Base-by-base conservation (phyloP, 177 flowering plant genomes). In the Vitis hybrid region DNA sequence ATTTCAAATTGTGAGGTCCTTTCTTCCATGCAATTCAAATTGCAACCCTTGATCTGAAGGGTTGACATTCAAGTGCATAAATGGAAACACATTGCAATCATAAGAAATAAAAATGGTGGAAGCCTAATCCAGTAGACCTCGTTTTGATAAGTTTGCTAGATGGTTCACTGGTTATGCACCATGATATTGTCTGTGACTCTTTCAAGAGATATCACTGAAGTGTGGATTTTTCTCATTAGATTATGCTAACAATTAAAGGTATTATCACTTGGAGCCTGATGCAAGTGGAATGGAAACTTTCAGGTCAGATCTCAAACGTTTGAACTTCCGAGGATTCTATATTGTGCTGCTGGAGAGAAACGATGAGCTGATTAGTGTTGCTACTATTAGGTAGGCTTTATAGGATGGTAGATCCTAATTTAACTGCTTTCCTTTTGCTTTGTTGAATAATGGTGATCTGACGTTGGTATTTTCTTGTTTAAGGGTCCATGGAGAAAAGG, bases 251-350 rank as follows among this genome's bases (percentile, higher is more conserved):
- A 21, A 62, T 62, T 62, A 27, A 41, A 41, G 2, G 46, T 41
- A 30, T 63, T 15, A 20, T n/a, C 63, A 62, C 61, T 57, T 79
- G 60, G 30, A 27, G 30, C 30, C 30, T 27, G 30, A 27, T 27
- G 30, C 30, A 27, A 27, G 5, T 27, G 30, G 30, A 0, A 27
- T 27, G 30, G 30, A 27, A 27, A 27, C 30, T 27, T 27, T 27
- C 79, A 91, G 93, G 78, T 88, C 93, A n/a, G 81, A 84, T 69
- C 71, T 86, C 10, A 87, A 77, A 13, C 87, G 97, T 10, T 71
- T 90, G 67, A 85, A 91, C 75, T 91, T 85, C 71, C 58, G 56
- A 55, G 92, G 98, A 20, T 95, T 95, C 74, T 91, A 91, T 67
- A 89, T 91, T 1, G 84, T 91, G 35, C 64, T 91, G 58, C 60